Percentiles rank a stretch among this genome's conserved stretches.
Conservation (phyloP, 1,284 basidiomycete species). For the Sporisorium reilianum region DNA sequence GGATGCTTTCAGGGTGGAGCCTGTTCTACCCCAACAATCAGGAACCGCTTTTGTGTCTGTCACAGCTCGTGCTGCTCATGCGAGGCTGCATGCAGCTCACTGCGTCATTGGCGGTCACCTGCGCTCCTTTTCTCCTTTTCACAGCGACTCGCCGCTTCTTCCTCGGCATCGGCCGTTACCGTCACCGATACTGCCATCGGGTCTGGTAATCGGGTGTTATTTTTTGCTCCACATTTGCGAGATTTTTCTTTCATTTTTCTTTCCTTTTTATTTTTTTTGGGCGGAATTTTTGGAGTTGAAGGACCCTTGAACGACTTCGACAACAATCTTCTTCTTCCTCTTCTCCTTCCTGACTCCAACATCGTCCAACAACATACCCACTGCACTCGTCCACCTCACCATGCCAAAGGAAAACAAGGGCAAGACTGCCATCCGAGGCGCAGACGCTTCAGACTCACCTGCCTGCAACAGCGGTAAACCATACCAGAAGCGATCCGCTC, state of each 20-base stretch:
- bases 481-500: slow-evolving; percentile 22
- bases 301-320: background rate
- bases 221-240: slow-evolving; percentile 1
- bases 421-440: slow-evolving; percentile 19
- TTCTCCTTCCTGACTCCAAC: slow-evolving; percentile 3
- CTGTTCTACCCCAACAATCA: slow-evolving; percentile 26
- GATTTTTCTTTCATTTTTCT: slow-evolving; percentile 9
- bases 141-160: background rate
- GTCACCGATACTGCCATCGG: background rate
- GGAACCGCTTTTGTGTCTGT: background rate
- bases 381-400: background rate
- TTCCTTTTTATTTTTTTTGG: slow-evolving; percentile 1
- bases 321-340: background rate
- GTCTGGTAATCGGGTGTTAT: background rate
- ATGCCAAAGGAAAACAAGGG: slow-evolving; percentile 36
- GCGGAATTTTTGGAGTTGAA: background rate
- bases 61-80: background rate
- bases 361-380: background rate
- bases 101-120: slow-evolving; percentile 28
- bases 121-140: background rate
- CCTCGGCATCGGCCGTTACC: background rate
- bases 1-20: background rate
- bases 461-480: slow-evolving; percentile 7
- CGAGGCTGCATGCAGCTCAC: slow-evolving; percentile 4
- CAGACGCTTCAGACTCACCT: slow-evolving; percentile 7